These are phyloP conservation scores for Phlyctochytrium bullatum DNA, from an alignment of 192 early-diverging fungal genomes.

Conservation along the genomic window DNA sequence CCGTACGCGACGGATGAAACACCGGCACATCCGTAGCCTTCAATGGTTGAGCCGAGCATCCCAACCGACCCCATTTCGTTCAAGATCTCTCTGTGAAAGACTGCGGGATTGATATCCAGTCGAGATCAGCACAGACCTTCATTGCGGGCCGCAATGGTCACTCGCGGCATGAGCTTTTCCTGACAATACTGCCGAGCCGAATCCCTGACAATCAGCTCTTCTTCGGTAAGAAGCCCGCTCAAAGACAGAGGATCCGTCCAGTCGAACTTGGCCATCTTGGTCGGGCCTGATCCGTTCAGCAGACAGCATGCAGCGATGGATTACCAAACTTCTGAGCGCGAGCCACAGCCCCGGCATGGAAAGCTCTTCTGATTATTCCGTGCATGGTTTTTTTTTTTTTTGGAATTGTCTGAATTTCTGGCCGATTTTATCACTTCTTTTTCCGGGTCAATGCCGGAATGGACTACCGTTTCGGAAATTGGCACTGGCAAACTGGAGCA, in stretches of 20 bases:
- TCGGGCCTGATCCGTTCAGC: slow-evolving; percentile 25
- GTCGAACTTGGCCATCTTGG: slow-evolving; percentile 47
- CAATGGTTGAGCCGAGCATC: slow-evolving; percentile 88
- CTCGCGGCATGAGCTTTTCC: slow-evolving; percentile 78
- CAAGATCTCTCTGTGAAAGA: slow-evolving; percentile 88
- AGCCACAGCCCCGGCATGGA: too few relatives aligned
- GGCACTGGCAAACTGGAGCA: too few relatives aligned
- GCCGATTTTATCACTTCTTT: too few relatives aligned
- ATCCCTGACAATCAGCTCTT: slow-evolving; percentile 83
- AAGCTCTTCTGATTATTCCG: too few relatives aligned
- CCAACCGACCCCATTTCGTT: slow-evolving; percentile 92
- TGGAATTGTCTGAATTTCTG: too few relatives aligned
- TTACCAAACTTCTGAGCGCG: too few relatives aligned
- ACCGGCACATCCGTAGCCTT: slow-evolving; percentile 96
- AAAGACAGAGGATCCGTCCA: slow-evolving; percentile 66
- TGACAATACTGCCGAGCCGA: slow-evolving; percentile 85
- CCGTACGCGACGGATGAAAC: slow-evolving; percentile 97
- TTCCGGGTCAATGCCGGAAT: too few relatives aligned
- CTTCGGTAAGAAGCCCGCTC: slow-evolving; percentile 76
- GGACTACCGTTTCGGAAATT: too few relatives aligned
- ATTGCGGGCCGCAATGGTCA: slow-evolving; percentile 79
- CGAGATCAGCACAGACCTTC: slow-evolving; percentile 59
- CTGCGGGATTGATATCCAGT: slow-evolving; percentile 32
- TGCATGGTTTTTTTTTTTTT: too few relatives aligned
- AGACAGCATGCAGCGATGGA: too few relatives aligned